Conservation (phyloP, 352 stramenopile genomes). For the Phytophthora fragariae region DNA sequence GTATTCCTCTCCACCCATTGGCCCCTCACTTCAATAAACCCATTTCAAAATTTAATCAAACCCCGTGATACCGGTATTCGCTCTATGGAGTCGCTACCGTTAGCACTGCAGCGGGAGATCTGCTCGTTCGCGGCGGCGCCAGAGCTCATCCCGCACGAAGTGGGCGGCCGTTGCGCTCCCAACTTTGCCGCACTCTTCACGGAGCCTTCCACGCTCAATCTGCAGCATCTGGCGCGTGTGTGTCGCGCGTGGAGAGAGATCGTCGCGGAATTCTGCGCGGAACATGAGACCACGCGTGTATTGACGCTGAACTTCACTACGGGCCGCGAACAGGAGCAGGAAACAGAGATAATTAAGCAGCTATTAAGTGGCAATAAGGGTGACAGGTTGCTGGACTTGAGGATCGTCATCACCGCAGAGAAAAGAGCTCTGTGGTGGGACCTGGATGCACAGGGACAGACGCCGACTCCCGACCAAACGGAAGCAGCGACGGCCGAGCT, state of each 20-base stretch:
- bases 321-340: slow-evolving; percentile 34
- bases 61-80: background rate
- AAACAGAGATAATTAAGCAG: slow-evolving; percentile 23
- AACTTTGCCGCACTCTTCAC: slow-evolving; percentile 42
- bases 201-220: slow-evolving; percentile 31
- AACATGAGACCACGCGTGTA: slow-evolving; percentile 29
- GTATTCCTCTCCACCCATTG: background rate
- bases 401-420: slow-evolving; percentile 34
- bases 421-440: slow-evolving; percentile 51
- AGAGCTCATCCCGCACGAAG: slow-evolving; percentile 44
- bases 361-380: slow-evolving; percentile 27
- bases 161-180: background rate
- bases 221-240: slow-evolving; percentile 44
- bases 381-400: slow-evolving; percentile 35
- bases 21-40: background rate
- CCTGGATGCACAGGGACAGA: slow-evolving; percentile 26
- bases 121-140: slow-evolving; percentile 43
- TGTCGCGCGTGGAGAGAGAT: slow-evolving; percentile 42
- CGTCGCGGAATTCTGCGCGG: slow-evolving; percentile 20
- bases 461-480: background rate
- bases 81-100: slow-evolving; percentile 38
- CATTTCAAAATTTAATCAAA: background rate
- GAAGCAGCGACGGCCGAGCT: slow-evolving; percentile 17
- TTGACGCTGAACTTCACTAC: slow-evolving; percentile 41
- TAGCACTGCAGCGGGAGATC: slow-evolving; percentile 47